phyloP scores from a whole-genome alignment of 2,329 filamentous ascomycete genomes.

The Elsinoe necatrix region DNA sequence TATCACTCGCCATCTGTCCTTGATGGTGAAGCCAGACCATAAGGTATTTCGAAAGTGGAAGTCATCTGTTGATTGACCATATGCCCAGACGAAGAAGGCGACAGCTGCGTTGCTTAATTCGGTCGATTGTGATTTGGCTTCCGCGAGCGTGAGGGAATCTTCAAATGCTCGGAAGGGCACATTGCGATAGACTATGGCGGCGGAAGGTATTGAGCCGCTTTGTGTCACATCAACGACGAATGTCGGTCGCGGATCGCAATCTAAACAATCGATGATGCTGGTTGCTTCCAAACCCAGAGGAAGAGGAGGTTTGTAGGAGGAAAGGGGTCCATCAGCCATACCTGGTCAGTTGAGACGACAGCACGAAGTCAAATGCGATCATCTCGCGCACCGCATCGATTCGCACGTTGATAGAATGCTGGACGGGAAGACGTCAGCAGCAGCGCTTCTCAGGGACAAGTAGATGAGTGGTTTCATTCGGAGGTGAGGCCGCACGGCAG shows the following conservation, averaged over 20 bases:
- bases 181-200: neutral
- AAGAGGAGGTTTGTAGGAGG: neutral
- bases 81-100: neutral
- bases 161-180: neutral
- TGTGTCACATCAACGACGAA: neutral
- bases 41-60: neutral
- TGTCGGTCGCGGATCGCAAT: neutral
- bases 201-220: neutral
- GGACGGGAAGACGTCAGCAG: too few relatives aligned
- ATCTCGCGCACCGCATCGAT: neutral
- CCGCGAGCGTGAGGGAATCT: neutral
- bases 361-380: neutral
- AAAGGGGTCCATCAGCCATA: neutral
- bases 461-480: too few relatives aligned
- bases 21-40: slow-evolving; percentile 4
- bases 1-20: neutral
- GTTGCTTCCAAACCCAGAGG: neutral
- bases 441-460: too few relatives aligned
- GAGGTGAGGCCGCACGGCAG: too few relatives aligned
- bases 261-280: neutral
- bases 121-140: neutral
- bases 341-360: neutral
- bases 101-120: neutral
- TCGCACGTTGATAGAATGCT: too few relatives aligned
- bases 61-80: neutral